These are phyloP conservation scores for Cruciata laevipes DNA, from an alignment of 257 asterid species.

Conservation along the genomic window DNA sequence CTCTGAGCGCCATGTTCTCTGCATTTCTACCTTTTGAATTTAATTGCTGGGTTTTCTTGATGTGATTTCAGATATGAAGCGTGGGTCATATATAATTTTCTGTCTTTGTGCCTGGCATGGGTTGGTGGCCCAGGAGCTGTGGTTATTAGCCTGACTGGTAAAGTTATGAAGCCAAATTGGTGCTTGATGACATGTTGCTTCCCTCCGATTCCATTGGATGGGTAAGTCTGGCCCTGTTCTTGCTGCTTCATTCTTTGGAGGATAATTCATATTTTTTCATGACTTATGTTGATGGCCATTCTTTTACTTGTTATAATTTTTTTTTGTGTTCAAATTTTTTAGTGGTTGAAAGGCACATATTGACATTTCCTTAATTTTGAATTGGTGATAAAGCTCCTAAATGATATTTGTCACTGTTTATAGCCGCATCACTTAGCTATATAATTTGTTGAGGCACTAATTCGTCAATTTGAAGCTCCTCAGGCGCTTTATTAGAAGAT, in stretches of 20 bases:
- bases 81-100: constrained; percentile 98
- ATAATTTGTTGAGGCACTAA: neutral
- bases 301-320: neutral
- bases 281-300: neutral
- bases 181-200: constrained; percentile 94
- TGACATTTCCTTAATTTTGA: neutral
- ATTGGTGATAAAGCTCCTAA: neutral
- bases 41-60: constrained; percentile 14
- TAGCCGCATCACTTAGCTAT: too few species aligned
- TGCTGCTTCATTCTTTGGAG: neutral
- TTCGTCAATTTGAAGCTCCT: constrained; percentile 19
- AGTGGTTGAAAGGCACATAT: neutral
- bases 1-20: neutral
- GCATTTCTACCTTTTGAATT: constrained; percentile 9
- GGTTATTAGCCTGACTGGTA: constrained; percentile 78
- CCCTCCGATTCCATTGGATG: constrained; percentile 84
- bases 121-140: constrained; percentile 99
- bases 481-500: constrained; percentile 96
- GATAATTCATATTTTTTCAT: neutral
- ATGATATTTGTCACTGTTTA: neutral
- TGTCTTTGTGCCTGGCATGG: constrained; percentile 98
- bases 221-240: constrained; percentile 46
- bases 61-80: constrained; percentile 86
- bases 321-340: neutral
- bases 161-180: constrained; percentile 80